Percentiles rank a stretch among this genome's conserved stretches.
Conservation (phyloP, 306 rosid species). For the Rosa chinensis region DNA sequence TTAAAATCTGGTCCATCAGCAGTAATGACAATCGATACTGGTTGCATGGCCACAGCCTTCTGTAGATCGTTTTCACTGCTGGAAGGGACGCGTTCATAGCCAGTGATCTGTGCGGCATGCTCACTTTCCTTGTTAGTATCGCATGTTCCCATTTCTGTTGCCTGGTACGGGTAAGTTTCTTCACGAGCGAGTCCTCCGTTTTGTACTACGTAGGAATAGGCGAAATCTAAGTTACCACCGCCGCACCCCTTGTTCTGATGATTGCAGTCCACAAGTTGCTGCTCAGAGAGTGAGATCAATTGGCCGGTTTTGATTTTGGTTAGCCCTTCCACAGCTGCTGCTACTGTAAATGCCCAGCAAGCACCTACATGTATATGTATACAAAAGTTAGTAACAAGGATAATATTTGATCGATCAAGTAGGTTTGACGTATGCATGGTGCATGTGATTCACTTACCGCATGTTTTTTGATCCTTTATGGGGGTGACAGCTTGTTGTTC, state of each 20-base stretch:
- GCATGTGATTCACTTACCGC: too few relatives aligned
- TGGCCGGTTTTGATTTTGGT: slow-evolving; percentile 23
- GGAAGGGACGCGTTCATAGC: background rate
- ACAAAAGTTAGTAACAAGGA: too few relatives aligned
- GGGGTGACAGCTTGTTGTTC: too few relatives aligned
- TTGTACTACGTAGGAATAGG: slow-evolving; percentile 17
- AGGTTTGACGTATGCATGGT: too few relatives aligned
- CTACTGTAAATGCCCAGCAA: background rate
- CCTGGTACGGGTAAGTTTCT: slow-evolving; percentile 22
- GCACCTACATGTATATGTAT: background rate
- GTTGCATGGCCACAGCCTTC: slow-evolving; percentile 26
- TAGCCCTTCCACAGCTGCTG: background rate
- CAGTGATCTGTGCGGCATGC: slow-evolving; percentile 7
- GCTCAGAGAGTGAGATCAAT: slow-evolving; percentile 31
- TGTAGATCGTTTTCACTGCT: slow-evolving; percentile 14
- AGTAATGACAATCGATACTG: slow-evolving; percentile 1
- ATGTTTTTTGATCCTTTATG: too few relatives aligned
- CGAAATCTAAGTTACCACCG: background rate
- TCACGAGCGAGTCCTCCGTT: slow-evolving; percentile 2
- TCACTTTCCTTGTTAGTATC: background rate
- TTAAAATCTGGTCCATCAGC: background rate
- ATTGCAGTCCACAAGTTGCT: slow-evolving; percentile 35
- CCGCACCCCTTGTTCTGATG: background rate
- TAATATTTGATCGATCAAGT: too few relatives aligned
- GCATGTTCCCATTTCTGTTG: background rate